phyloP scores from a whole-genome alignment of 2,329 filamentous ascomycete genomes.

The Fonsecaea pugnacius region DNA sequence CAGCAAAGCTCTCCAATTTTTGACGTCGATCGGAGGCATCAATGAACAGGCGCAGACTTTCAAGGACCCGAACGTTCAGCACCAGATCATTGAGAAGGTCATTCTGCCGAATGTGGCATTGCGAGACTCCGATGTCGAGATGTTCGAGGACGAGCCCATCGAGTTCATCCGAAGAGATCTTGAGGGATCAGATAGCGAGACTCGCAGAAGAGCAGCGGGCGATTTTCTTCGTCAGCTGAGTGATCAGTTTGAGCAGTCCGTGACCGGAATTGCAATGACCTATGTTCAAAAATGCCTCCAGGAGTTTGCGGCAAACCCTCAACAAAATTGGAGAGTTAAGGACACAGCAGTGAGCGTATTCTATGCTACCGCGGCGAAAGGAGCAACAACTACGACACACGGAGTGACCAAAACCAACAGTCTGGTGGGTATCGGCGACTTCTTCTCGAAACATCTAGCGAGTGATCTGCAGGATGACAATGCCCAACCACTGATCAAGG shows the following conservation, averaged over 20 bases:
- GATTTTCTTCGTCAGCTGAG: slow-evolving; percentile 91
- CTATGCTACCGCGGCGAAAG: slow-evolving; percentile 90
- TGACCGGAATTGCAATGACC: slow-evolving; percentile 82
- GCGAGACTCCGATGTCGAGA: slow-evolving; percentile 89
- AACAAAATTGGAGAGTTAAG: slow-evolving; percentile 89
- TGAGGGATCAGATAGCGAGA: slow-evolving; percentile 95
- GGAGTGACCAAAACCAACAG: slow-evolving; percentile 89
- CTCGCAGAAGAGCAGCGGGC: slow-evolving; percentile 85
- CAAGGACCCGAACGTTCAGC: slow-evolving; percentile 77
- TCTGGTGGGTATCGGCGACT: slow-evolving; percentile 87
- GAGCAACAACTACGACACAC: slow-evolving; percentile 80
- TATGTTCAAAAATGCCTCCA: slow-evolving; percentile 85
- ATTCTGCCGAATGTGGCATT: slow-evolving; percentile 90
- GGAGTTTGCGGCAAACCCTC: slow-evolving; percentile 69
- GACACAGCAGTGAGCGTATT: slow-evolving; percentile 98
- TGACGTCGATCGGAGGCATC: slow-evolving; percentile 84
- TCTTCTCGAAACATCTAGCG: slow-evolving; percentile 91
- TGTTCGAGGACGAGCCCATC: slow-evolving; percentile 98
- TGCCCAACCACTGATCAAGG: slow-evolving; percentile 84
- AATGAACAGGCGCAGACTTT: slow-evolving; percentile 80
- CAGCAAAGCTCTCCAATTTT: slow-evolving; percentile 90
- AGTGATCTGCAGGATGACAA: slow-evolving; percentile 77
- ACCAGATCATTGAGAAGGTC: slow-evolving; percentile 92
- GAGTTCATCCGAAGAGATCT: slow-evolving; percentile 95
- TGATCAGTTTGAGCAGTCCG: slow-evolving; percentile 81